These are phyloP conservation scores for Erysimum cheiri DNA, from an alignment of 441 rosid genomes.

Conservation along the genomic window DNA sequence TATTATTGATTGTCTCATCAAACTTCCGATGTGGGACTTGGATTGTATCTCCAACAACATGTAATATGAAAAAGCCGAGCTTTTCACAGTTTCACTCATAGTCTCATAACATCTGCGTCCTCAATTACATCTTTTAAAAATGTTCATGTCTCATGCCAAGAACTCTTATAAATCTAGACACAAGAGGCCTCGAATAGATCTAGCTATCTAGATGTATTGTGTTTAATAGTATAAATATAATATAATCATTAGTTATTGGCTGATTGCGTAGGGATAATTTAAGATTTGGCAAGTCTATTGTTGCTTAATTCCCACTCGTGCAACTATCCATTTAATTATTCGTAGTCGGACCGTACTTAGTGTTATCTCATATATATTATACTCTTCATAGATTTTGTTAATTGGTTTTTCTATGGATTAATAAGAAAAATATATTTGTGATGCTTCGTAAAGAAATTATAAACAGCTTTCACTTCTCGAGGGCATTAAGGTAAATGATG, in stretches of 20 bases:
- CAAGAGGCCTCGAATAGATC: neutral
- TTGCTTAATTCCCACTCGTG: constrained; percentile 42
- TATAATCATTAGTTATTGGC: constrained; percentile 14
- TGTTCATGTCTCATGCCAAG: neutral
- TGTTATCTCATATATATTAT: constrained; percentile 6
- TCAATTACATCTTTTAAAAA: neutral
- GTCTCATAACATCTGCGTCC: neutral
- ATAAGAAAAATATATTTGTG: neutral
- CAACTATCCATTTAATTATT: constrained; percentile 35
- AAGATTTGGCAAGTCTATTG: constrained; percentile 27
- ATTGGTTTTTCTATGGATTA: neutral
- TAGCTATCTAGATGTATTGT: neutral
- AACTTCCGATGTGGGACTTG: too few species aligned
- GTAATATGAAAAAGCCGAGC: neutral
- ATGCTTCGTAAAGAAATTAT: neutral
- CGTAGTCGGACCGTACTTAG: constrained; percentile 18
- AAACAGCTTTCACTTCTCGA: neutral
- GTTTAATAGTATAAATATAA: neutral
- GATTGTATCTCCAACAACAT: too few species aligned
- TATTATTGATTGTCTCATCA: too few species aligned
- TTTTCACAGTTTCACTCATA: neutral
- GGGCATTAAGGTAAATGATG: constrained; percentile 16
- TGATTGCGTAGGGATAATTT: neutral
- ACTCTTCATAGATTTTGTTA: constrained; percentile 18
- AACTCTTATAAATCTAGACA: constrained; percentile 10